Evolutionary conservation across 495 filamentous ascomycete species (phyloP), one percentile per base, ranked within the genome.

Genomic region (Penicillium desertorum): DNA sequence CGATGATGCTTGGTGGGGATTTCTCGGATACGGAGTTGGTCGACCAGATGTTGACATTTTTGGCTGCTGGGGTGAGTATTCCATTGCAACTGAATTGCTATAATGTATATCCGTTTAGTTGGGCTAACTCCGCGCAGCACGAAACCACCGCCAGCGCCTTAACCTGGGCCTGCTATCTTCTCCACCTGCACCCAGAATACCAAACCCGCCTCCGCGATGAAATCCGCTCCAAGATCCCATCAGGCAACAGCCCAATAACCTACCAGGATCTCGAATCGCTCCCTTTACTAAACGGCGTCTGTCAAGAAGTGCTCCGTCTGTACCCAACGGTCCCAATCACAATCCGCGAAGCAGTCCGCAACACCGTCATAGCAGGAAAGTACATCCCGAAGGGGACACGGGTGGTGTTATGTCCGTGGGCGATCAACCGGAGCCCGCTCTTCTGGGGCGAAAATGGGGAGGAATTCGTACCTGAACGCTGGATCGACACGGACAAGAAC

Each of bases 61-160:
- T 84, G 0, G 77, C 79, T 19, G 81, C 81, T 6, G 75, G 75
- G 4, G 76, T 73, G 61, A 49, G 69, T 61, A 11, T 5, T 17
- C 19, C 9, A n/a, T 7, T 7, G 14, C 19, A n/a, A 11, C 3
- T 25, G 23, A 4, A 37, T n/a, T n/a, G 3, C 10, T 9, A 22
- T 45, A 25, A 20, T 25, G 11, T 9, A 0, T 27, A 10, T 10
- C 29, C 2, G 29, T 2, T 9, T 30, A 37, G 5, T 0, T 37
- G 34, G n/a, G 14, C 29, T 45, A 27, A 37, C 14, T 39, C 8
- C 8, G 7, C 1, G 9, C 30, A 67, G 74, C 81, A 83, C 51
- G 81, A 83, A 72, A 83, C 81, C 20, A 82, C 80, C 1, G 79
- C 80, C 45, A 72, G 71, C 22, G 79, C 81, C 34, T 64, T 84